phyloP scores from a whole-genome alignment of 352 stramenopile species.

The Phytophthora gonapodyides region DNA sequence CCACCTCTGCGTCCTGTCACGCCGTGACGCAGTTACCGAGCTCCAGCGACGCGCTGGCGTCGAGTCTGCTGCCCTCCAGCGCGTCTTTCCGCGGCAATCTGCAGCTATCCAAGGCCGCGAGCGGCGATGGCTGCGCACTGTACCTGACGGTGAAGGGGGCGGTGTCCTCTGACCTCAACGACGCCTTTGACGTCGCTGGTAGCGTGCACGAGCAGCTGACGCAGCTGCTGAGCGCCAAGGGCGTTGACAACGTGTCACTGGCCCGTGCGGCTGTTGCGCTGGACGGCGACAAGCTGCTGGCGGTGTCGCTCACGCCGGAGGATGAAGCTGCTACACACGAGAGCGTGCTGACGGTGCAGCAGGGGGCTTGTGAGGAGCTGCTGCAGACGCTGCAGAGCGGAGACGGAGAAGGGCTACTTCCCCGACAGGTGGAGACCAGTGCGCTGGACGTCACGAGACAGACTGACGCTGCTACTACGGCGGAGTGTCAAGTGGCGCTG shows the following conservation, averaged over 20 bases:
- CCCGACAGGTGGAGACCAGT: slow-evolving; percentile 29
- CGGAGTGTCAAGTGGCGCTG: slow-evolving; percentile 30
- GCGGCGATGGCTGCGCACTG: slow-evolving; percentile 38
- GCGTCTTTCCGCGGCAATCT: slow-evolving; percentile 41
- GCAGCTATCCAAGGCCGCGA: slow-evolving; percentile 43
- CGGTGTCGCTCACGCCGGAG: slow-evolving; percentile 27
- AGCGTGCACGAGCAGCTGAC: slow-evolving; percentile 33
- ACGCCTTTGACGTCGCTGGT: slow-evolving; percentile 31
- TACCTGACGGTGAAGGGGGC: slow-evolving; percentile 41
- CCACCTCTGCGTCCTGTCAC: slow-evolving; percentile 26
- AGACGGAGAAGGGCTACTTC: slow-evolving; percentile 23
- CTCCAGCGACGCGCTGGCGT: slow-evolving; percentile 28
- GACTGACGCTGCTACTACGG: slow-evolving; percentile 14
- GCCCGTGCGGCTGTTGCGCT: slow-evolving; percentile 19
- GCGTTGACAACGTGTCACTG: slow-evolving; percentile 31
- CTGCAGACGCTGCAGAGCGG: slow-evolving; percentile 23
- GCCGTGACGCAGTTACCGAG: slow-evolving; percentile 26
- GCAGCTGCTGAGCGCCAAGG: slow-evolving; percentile 23
- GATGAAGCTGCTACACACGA: slow-evolving; percentile 1
- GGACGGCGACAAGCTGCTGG: slow-evolving; percentile 33
- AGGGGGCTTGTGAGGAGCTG: slow-evolving; percentile 35
- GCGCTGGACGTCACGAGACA: slow-evolving; percentile 31
- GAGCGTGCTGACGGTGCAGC: slow-evolving; percentile 37
- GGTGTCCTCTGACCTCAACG: slow-evolving; percentile 14
- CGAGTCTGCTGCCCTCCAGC: slow-evolving; percentile 25